Base-by-base conservation (phyloP, 176 grass and related monocot genomes). In the Tillandsia leiboldiana region DNA sequence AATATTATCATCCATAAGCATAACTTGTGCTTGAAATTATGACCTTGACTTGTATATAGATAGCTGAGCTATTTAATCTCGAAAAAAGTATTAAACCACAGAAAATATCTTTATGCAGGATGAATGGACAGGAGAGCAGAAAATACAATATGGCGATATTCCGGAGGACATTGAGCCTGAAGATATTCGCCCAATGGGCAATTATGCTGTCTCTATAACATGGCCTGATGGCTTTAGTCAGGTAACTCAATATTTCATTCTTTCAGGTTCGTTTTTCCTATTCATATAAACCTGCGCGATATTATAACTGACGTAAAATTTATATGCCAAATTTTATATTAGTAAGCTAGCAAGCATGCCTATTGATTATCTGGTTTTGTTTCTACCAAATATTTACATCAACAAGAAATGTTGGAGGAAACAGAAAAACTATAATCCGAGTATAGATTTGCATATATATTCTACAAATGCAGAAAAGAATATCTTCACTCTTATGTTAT, bases 141-240 rank as follows among this genome's bases (percentile, higher is more conserved):
- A 92, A 71, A 23, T 97, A 79, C 86, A 92, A 73, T 87, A 87
- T 47, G 79, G 83, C 5, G 93, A 97, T 77, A 66, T 97, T 69
- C 84, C 93, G 71, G 93, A 97, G 71, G 89, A 92, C 72, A 97
- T 92, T 50, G 93, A 97, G 59, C 93, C 93, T 61, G 84, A 97
- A 83, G 93, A 92, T 64, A 97, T 97, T 66, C 71, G 82, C 63
- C 89, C 93, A 0, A 92, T 97, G 89, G 93, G 93, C 65, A 97
- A 97, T 78, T 97, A 97, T 47, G 93, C 89, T 13, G 93, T 92
- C 77, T 97, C 93, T 65, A 92, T 97, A 81, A 90, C 93, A n/a
- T 97, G 93, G 93, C 93, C 93, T 63, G 93, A 97, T 79, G 93
- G 93, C 52, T 97, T 97, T 79, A 90, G 67, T 78, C 89, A 97